A percentile compares a stretch with the other conserved stretches of the same genome.
phyloP scores from a whole-genome alignment of 352 stramenopile species.

The Saprolegnia parasitica region DNA sequence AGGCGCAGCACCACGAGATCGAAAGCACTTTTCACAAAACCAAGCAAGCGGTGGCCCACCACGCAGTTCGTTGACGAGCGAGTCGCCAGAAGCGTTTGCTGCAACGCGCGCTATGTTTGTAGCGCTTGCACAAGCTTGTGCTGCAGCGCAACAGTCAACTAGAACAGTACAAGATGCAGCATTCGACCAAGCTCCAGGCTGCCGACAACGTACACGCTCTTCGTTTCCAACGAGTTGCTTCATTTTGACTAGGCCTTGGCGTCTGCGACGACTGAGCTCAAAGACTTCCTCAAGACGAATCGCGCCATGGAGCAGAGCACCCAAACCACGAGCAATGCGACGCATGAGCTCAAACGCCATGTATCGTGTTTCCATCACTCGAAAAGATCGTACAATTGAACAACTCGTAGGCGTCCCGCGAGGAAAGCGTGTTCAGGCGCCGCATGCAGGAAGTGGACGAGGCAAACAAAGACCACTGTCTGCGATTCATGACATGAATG shows the following conservation, averaged over 20 bases:
- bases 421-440: too few species aligned
- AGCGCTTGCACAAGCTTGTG: constrained; percentile 63
- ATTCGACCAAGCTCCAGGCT: constrained; percentile 53
- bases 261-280: constrained; percentile 49
- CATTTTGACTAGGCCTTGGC: constrained; percentile 36
- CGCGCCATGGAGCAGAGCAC: constrained; percentile 51
- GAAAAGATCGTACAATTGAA: too few species aligned
- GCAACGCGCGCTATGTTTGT: background rate
- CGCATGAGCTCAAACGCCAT: constrained; percentile 56
- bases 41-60: constrained; percentile 50
- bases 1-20: constrained; percentile 49
- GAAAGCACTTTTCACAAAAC: constrained; percentile 43
- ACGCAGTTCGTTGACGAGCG: constrained; percentile 28
- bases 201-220: constrained; percentile 32
- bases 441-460: too few species aligned
- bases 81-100: background rate
- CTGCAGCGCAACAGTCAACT: constrained; percentile 67
- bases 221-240: background rate
- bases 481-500: too few species aligned
- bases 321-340: constrained; percentile 40
- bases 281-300: constrained; percentile 47
- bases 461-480: too few species aligned
- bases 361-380: constrained; percentile 17
- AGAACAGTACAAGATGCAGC: constrained; percentile 57
- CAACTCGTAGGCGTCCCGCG: too few species aligned